Evolutionary conservation across 1,284 basidiomycete species (phyloP).

Genomic region (Heterobasidion parviporum): DNA sequence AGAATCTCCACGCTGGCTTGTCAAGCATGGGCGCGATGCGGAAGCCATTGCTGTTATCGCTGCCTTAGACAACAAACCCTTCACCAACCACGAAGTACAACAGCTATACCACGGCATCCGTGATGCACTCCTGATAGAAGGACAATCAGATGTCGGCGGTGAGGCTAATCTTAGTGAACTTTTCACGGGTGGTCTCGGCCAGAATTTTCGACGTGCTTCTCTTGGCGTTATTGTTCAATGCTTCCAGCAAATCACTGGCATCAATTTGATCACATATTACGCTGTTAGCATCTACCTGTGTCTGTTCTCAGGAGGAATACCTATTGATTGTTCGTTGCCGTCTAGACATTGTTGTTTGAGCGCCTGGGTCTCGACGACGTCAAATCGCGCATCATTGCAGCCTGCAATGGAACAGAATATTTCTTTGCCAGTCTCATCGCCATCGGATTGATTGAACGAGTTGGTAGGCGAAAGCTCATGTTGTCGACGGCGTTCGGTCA

Average conservation of each 20-base stretch:
- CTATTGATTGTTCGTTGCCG: neutral
- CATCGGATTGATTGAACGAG: conserved; percentile 49
- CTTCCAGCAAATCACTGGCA: conserved; percentile 63
- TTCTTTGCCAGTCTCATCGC: conserved; percentile 55
- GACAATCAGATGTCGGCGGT: conserved; percentile 10
- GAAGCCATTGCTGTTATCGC: conserved; percentile 61
- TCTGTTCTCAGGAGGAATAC: neutral
- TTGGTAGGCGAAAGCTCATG: conserved; percentile 62
- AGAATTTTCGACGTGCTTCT: conserved; percentile 56
- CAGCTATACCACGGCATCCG: conserved; percentile 47
- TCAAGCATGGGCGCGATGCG: conserved; percentile 48
- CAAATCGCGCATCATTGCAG: conserved; percentile 58
- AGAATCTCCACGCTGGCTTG: conserved; percentile 63
- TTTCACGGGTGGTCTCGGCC: conserved; percentile 48
- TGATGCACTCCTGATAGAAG: conserved; percentile 40
- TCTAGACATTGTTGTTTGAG: conserved; percentile 49
- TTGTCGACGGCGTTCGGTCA: conserved; percentile 63
- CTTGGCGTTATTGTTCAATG: conserved; percentile 57
- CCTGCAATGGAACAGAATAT: conserved; percentile 65
- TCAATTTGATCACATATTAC: conserved; percentile 63
- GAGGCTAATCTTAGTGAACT: conserved; percentile 38
- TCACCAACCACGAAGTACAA: conserved; percentile 42
- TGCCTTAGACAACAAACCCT: conserved; percentile 48
- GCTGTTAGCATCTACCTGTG: conserved; percentile 22
- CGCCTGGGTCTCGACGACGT: conserved; percentile 51